Evolutionary conservation across 768 basidiomycete species (phyloP).

Genomic region (Suillus subluteus): DNA sequence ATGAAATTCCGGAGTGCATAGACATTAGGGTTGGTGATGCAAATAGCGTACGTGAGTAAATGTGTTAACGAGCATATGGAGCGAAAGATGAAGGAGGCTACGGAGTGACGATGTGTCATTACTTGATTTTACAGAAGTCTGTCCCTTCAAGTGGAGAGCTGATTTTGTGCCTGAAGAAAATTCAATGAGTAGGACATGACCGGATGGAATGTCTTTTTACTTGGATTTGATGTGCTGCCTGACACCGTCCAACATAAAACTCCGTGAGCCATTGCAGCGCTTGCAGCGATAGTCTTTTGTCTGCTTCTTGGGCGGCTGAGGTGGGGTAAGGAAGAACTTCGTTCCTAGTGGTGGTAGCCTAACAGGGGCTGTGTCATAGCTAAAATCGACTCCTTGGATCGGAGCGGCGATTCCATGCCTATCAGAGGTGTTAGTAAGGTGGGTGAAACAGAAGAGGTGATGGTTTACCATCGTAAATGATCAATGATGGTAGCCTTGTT

Average conservation of each 20-base stretch:
- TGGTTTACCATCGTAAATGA: constrained; percentile 1
- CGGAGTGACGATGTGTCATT: background rate
- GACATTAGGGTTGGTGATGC: background rate
- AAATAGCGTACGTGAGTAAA: constrained; percentile 1
- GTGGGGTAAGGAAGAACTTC: background rate
- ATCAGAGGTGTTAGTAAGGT: background rate
- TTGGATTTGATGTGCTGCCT: background rate
- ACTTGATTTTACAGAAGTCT: background rate
- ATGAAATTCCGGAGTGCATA: background rate
- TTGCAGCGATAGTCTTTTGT: background rate
- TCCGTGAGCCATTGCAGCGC: background rate
- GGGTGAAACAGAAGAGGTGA: background rate
- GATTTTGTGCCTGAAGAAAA: background rate
- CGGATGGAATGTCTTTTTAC: background rate
- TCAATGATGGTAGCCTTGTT: background rate
- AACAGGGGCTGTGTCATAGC: background rate
- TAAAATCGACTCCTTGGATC: constrained; percentile 3
- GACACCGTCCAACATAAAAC: background rate
- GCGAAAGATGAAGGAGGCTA: background rate
- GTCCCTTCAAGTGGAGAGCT: background rate
- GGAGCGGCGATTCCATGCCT: constrained; percentile 6
- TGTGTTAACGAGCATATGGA: background rate
- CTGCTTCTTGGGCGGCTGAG: background rate
- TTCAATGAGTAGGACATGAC: background rate
- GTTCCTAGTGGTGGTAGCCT: background rate